A percentile compares a stretch with the other conserved stretches of the same genome.
phyloP scores from a whole-genome alignment of 345 rosid species.

The Brassica nigra region DNA sequence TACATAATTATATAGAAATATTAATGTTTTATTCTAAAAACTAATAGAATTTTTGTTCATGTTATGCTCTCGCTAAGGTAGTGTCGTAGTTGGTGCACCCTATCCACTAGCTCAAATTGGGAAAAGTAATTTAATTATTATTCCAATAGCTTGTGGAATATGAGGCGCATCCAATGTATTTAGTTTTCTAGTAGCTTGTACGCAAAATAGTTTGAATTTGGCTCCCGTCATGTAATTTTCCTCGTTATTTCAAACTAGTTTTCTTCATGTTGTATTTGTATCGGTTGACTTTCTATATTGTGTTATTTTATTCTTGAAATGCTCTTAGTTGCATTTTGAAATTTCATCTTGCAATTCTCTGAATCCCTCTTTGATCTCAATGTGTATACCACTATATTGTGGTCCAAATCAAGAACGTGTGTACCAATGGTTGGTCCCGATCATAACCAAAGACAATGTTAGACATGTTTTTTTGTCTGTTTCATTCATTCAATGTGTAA shows the following conservation, averaged over 20 bases:
- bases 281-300: not conserved
- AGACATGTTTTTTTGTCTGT: not conserved
- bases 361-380: not conserved
- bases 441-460: not conserved
- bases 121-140: not conserved
- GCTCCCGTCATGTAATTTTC: not conserved
- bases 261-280: not conserved
- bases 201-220: not conserved
- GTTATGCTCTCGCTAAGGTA: not conserved
- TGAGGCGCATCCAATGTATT: not conserved
- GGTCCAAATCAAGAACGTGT: constrained; percentile 11
- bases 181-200: not conserved
- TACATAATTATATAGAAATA: not conserved
- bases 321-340: constrained; percentile 4
- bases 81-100: no score
- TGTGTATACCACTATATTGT: not conserved
- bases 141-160: not conserved
- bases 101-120: no score
- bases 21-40: no score
- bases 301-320: not conserved
- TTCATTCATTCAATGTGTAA: not conserved
- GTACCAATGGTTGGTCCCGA: constrained; percentile 11
- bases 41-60: not conserved
- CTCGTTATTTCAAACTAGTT: not conserved
- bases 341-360: not conserved